phyloP scores from a whole-genome alignment of 805 yeast genomes.

The Lachancea sp. region DNA sequence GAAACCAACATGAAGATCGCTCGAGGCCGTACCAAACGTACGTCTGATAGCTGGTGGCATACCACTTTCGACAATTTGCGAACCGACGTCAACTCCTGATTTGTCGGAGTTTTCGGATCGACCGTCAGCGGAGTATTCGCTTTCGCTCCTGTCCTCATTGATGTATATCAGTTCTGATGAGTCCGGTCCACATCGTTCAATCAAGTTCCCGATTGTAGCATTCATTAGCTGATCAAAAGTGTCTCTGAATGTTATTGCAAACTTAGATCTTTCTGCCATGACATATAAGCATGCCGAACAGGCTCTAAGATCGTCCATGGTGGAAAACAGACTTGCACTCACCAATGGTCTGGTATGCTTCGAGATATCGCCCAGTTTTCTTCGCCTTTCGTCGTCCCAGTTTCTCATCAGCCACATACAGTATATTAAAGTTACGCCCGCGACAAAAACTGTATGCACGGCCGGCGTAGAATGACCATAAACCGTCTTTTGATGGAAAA shows the following conservation, averaged over 20 bases:
- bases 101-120: constrained; percentile 1
- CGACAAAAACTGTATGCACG: constrained; percentile 60
- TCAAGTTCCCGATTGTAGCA: constrained; percentile 57
- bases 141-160: constrained; percentile 3
- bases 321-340: constrained; percentile 46
- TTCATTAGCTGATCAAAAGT: constrained; percentile 61
- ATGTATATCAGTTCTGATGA: constrained; percentile 48
- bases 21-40: constrained; percentile 32
- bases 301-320: constrained; percentile 57
- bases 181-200: constrained; percentile 58
- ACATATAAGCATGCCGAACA: constrained; percentile 60
- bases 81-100: background rate
- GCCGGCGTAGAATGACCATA: constrained; percentile 61
- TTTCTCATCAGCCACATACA: constrained; percentile 64
- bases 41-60: constrained; percentile 57
- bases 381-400: constrained; percentile 50
- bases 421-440: constrained; percentile 61
- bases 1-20: constrained; percentile 30
- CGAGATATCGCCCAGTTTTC: constrained; percentile 48
- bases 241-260: constrained; percentile 57
- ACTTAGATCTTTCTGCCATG: constrained; percentile 58
- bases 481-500: constrained; percentile 55
- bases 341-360: constrained; percentile 56
- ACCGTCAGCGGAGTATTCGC: background rate
- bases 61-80: constrained; percentile 27